Conservation (phyloP, 306 rosid genomes). For the Vachellia pachyceras region DNA sequence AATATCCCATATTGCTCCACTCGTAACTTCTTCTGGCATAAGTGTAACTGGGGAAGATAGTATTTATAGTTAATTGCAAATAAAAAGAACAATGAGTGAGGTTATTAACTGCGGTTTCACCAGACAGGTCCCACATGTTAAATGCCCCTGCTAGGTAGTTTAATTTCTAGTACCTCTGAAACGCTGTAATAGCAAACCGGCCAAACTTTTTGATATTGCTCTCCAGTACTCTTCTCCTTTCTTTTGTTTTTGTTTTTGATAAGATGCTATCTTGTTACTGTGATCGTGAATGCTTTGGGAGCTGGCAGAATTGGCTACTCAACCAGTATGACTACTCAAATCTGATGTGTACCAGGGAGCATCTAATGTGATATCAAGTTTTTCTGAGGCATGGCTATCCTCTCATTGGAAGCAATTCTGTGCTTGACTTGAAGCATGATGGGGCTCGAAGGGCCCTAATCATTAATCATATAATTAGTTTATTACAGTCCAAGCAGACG, state of each 20-base stretch:
- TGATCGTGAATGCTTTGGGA: too few species aligned
- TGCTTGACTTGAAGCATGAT: background rate
- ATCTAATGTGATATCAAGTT: too few species aligned
- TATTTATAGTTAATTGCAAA: too few species aligned
- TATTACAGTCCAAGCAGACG: too few species aligned
- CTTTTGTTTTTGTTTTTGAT: too few species aligned
- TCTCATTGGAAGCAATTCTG: background rate
- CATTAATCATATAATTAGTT: too few species aligned
- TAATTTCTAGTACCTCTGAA: background rate
- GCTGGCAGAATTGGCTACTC: too few species aligned
- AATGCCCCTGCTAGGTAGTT: background rate
- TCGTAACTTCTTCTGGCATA: background rate
- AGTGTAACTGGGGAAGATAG: background rate
- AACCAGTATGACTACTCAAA: too few species aligned
- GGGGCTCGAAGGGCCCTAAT: background rate
- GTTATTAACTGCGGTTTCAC: background rate
- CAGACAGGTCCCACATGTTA: background rate
- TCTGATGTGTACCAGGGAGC: too few species aligned
- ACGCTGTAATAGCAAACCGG: background rate
- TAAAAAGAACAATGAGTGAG: background rate
- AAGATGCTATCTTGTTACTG: background rate
- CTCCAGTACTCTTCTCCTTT: background rate
- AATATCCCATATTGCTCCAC: background rate
- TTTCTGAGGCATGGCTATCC: too few species aligned
- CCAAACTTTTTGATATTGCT: background rate